phyloP scores from a whole-genome alignment of 345 rosid genomes.

The Pugionium cornutum region DNA sequence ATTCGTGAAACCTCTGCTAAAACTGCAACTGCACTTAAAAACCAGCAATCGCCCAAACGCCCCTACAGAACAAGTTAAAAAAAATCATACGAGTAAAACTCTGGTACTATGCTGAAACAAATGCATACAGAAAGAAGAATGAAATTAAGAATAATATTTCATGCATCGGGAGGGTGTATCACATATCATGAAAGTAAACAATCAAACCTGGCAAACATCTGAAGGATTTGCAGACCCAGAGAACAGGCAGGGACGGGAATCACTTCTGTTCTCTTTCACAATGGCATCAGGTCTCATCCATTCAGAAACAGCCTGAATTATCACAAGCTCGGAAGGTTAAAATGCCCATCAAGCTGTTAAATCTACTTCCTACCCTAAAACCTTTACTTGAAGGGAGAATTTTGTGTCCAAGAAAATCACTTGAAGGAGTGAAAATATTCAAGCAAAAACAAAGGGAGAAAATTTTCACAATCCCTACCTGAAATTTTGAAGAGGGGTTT shows the following conservation, averaged over 20 bases:
- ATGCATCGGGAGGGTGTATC: slow-evolving; percentile 10
- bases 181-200: slow-evolving; percentile 13
- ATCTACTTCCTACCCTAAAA: neutral
- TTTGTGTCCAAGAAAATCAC: no score
- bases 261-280: slow-evolving; percentile 59
- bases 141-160: slow-evolving; percentile 22
- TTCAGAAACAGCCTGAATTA: slow-evolving; percentile 81
- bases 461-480: slow-evolving; percentile 51
- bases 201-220: slow-evolving; percentile 97
- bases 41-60: slow-evolving; percentile 98
- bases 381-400: slow-evolving; percentile 4
- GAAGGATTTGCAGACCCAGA: slow-evolving; percentile 93
- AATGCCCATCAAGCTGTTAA: slow-evolving; percentile 17
- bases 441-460: slow-evolving; percentile 29
- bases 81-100: slow-evolving; percentile 9
- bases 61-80: slow-evolving; percentile 58
- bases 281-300: slow-evolving; percentile 97
- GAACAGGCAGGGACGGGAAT: slow-evolving; percentile 79
- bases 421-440: neutral
- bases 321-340: slow-evolving; percentile 37
- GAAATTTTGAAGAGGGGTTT: slow-evolving; percentile 85
- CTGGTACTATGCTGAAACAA: slow-evolving; percentile 9
- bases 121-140: slow-evolving; percentile 11
- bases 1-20: slow-evolving; percentile 87
- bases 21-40: slow-evolving; percentile 98